Percentiles rank a stretch among this genome's conserved stretches.
Conservation (phyloP, 106 monocot genomes). For the Posidonia australis region DNA sequence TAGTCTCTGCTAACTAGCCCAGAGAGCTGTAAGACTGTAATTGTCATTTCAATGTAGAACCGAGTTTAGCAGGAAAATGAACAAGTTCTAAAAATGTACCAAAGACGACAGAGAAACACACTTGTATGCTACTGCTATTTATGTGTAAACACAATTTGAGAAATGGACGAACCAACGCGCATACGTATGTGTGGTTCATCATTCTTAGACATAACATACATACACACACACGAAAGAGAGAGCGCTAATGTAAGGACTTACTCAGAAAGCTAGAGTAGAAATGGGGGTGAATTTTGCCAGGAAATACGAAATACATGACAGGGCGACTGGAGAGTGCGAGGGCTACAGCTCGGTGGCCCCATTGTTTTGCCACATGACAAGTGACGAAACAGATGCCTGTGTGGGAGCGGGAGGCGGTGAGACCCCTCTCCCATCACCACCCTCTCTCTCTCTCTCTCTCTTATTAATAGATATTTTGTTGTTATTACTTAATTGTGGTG, state of each 20-base stretch:
- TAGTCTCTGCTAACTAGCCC: no score
- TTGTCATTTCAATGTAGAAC: no score
- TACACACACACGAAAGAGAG: neutral
- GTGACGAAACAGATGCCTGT: conserved; percentile 31
- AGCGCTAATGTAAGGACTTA: neutral
- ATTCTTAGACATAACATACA: no score
- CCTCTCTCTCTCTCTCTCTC: conserved; percentile 3
- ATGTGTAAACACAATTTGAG: no score
- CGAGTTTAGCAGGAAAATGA: neutral
- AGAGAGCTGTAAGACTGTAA: no score
- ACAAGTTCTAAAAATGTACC: no score
- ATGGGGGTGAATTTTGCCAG: neutral
- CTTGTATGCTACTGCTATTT: no score
- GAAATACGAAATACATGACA: neutral
- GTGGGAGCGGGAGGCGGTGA: neutral
- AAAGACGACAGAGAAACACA: no score
- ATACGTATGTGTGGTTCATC: no score
- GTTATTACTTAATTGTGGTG: neutral
- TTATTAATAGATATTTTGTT: neutral
- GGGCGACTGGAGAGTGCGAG: conserved; percentile 12
- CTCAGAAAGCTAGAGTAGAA: neutral
- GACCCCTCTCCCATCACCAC: neutral
- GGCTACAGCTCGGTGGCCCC: conserved; percentile 49
- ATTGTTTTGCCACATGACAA: conserved; percentile 18
- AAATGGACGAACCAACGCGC: no score